Percentiles rank a stretch among this genome's conserved stretches.
Conservation (phyloP, 352 stramenopile species). For the Saprolegnia diclina region DNA sequence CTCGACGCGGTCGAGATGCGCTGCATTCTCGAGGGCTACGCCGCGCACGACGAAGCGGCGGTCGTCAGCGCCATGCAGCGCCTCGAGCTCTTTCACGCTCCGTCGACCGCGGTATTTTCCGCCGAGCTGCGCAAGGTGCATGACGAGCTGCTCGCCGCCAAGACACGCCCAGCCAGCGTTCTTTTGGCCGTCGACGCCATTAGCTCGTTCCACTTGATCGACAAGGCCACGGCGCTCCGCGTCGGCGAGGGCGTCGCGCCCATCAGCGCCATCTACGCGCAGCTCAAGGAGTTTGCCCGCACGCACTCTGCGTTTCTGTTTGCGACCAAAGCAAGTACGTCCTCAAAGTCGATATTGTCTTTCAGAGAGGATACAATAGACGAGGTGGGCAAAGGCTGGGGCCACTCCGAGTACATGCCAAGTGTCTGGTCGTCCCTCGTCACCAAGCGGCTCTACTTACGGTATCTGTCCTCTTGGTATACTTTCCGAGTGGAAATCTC, state of each 20-base stretch:
- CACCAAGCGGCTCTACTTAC: conserved; percentile 10
- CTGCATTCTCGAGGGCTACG: background rate
- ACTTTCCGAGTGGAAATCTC: background rate
- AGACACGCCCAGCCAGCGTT: background rate
- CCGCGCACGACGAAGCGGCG: background rate
- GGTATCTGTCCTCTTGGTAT: background rate
- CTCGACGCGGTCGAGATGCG: background rate
- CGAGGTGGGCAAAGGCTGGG: background rate
- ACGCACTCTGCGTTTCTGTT: background rate
- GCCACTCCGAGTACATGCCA: conserved; percentile 7
- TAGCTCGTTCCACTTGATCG: conserved; percentile 7
- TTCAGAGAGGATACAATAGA: background rate
- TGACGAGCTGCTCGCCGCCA: background rate
- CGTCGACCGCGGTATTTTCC: background rate
- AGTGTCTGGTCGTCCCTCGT: background rate
- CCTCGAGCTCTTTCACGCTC: background rate
- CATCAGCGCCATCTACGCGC: background rate
- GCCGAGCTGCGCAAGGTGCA: background rate
- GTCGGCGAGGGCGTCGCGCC: background rate
- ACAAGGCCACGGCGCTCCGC: background rate
- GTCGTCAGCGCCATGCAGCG: background rate
- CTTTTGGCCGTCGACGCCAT: conserved; percentile 6
- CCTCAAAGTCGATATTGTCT: background rate
- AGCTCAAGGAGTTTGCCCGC: conserved; percentile 13
- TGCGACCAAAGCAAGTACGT: conserved; percentile 7